Evolutionary conservation across 1,284 basidiomycete species (phyloP), one percentile per base, ranked within the genome.

Genomic region (Ceratorhiza oryzae-sativae): DNA sequence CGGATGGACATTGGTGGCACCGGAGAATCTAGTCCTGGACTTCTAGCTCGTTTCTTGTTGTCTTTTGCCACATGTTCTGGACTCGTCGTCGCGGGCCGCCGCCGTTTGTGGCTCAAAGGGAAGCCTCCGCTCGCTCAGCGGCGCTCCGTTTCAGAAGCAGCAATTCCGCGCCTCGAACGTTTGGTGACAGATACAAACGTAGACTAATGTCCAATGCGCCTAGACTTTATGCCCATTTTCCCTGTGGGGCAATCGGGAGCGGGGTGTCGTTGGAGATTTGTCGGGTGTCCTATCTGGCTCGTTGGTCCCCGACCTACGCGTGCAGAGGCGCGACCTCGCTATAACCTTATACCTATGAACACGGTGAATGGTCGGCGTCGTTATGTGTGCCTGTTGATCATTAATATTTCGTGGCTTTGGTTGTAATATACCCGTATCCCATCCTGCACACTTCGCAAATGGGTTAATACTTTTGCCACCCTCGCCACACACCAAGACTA

Each of bases 91-190:
- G 20, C 55, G 30, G 53, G 30, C 53, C 53, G 30, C 53, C 12
- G 6, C 18, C n/a, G 5, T 20, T 27, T 56, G 34, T 56, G 55
- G 55, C 55, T 56, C 51, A 56, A 68, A 68, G 20, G 65, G 51
- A 42, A 41, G 49, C 10, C 46, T 56, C 49, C 39, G 65, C 65
- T 68, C 48, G 12, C 39, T 45, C 34, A 67, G 63, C 63, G 27
- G 48, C 20, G 34, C 18, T 53, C 62, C 15, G 48, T 48, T 27
- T 42, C 36, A 55, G 63, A 67, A 67, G 36, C 63, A 20, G 18
- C 18, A 39, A 23, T 2, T 9, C 56, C 56, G 32, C 34, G 3
- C 34, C 34, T 12, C 56, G 25, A 25, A 42, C 27, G 39, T 59
- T 42, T 59, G 36, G 25, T 39, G 36, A 18, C 20, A 59, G n/a